Evolutionary conservation across 352 stramenopile species (phyloP), one percentile per base, ranked within the genome.

Genomic region (Phytophthora pluvialis): DNA sequence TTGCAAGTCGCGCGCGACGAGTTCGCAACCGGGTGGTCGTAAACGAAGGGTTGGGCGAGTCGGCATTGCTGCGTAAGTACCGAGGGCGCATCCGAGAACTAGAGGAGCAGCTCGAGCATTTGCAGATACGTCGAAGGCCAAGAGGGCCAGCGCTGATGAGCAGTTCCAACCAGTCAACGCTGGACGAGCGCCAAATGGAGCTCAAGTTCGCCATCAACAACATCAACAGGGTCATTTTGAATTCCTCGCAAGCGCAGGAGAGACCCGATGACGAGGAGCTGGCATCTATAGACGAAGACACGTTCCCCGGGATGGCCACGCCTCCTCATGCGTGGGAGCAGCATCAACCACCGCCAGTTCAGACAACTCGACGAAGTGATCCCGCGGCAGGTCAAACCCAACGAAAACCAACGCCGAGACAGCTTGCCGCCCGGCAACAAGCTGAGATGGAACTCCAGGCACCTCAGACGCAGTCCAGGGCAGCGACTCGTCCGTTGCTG

Each of bases 1-100:
- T 99, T 81, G 97, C 96, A 1, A 92, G 81, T 25, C 81, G 96
- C 21, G 96, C 96, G 5, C 97, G 97, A 52, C 77, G 97, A 25
- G 89, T 99, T 18, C 97, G 95, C 60, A 98, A 95, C 35, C 88
- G 87, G 33, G 90, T 95, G 4, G 68, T 90, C 35, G 80, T 98
- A 12, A 98, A 98, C 68, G 92, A 98, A 70, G 72, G 74, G 16
- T 62, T 77, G 35, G 88, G 82, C 25, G 83, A 95, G 48, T 89
- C 77, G 3, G 80, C 81, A 10, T 55, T 92, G 43, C 60, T 92
- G 25, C 73, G 70, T 10, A 91, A 89, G 67, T 93, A 93, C 56
- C 80, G 82, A 33, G 72, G 74, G 18, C 77, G 84, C 5, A 86
- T 93, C 39, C 77, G 67, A 40, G 75, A 90, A 55, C 64, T 93